These are phyloP conservation scores for Ceratocystis lukuohia DNA, from an alignment of 2,329 filamentous ascomycete species.

Conservation along the genomic window DNA sequence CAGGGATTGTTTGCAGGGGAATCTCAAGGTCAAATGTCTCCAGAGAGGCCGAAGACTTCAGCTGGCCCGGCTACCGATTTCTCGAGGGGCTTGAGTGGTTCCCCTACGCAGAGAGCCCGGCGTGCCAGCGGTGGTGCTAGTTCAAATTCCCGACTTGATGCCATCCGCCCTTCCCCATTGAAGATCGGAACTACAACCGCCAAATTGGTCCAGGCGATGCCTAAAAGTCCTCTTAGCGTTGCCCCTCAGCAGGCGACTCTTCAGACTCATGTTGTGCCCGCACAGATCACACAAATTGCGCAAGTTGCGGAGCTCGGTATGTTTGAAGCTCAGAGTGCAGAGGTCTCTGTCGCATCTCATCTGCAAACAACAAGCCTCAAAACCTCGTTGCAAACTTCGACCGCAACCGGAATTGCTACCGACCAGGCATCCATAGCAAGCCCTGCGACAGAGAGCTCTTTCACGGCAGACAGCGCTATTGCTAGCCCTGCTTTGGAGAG, in stretches of 20 bases:
- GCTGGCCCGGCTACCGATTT: conserved; percentile 8
- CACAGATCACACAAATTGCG: neutral
- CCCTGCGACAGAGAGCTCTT: neutral
- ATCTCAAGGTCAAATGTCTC: neutral
- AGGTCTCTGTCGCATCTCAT: neutral
- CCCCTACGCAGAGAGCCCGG: neutral
- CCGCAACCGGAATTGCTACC: neutral
- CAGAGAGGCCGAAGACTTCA: conserved; percentile 15
- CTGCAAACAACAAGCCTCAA: neutral
- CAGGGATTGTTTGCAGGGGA: neutral
- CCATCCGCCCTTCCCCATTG: conserved; percentile 14
- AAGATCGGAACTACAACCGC: conserved; percentile 5
- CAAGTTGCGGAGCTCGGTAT: neutral
- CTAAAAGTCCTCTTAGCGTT: conserved; percentile 15
- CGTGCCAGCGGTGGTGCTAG: conserved; percentile 5
- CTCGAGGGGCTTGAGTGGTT: neutral
- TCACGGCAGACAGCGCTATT: neutral
- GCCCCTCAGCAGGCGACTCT: conserved; percentile 9
- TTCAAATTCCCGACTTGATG: conserved; percentile 7
- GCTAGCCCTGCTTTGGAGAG: neutral
- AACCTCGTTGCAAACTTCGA: neutral
- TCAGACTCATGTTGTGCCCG: conserved; percentile 6
- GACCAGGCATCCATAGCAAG: neutral
- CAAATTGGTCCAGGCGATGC: conserved; percentile 9
- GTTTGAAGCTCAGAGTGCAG: neutral